Evolutionary conservation across 2,329 filamentous ascomycete species (phyloP), one percentile per base, ranked within the genome.

Genomic region (Ceratocystis smalleyi): DNA sequence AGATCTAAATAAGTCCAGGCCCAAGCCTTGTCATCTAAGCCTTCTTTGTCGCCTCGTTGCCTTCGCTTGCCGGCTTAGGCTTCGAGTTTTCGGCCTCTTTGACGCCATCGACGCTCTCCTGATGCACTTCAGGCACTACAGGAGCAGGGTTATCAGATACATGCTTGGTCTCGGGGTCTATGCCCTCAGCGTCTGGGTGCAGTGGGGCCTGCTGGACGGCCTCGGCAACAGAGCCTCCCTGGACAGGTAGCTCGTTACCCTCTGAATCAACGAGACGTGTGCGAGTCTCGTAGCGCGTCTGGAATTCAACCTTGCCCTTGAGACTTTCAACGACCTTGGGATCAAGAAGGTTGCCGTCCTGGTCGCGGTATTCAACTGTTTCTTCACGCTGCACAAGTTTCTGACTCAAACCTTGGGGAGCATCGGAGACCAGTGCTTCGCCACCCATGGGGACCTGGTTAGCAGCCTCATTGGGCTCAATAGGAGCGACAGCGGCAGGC

Each of bases 251-350:
- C 71, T 95, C 88, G 69, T 91, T 90, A 66, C 91, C 94, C 54
- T 84, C 74, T 62, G 82, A 83, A 74, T 96, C 90, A 49, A 96
- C 79, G 64, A 97, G 75, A 65, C 89, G 86, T 7, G 91, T 96
- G 68, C 88, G 83, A n/a, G 92, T 96, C 79, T 97, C 92, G 73
- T 96, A 96, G 69, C 87, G 87, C 12, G 94, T 97, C 77, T 95
- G 86, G 77, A 99, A 96, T 71, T 90, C 89, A 66, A 97, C 91
- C 75, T 96, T 95, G 71, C 92, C 94, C 74, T 92, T 83, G 40
- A 99, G 83, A 22, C 82, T 83, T 71, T 87, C 83, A 66, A 99
- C 91, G 73, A 96, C 83, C 71, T 91, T 88, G 64, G 87, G 84
- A 71, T 92, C 79, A 40, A 99, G 82, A 40, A 97, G 74, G 71